phyloP scores from a whole-genome alignment of 768 basidiomycete genomes.

The Pholiota microspora region DNA sequence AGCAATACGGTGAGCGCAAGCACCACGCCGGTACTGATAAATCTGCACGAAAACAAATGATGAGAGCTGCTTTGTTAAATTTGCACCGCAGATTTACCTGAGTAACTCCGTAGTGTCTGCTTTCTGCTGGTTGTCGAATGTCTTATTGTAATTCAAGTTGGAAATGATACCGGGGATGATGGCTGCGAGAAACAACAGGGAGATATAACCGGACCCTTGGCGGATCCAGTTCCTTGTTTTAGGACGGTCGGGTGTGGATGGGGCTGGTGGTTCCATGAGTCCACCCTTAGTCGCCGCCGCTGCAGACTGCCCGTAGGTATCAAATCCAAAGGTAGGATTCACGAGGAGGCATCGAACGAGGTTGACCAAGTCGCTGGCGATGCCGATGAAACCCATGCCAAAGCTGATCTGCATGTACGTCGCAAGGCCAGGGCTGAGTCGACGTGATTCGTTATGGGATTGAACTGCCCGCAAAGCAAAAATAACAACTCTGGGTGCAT shows the following conservation, averaged over 20 bases:
- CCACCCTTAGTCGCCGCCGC: slow-evolving; percentile 24
- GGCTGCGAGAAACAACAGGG: neutral
- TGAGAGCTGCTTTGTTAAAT: neutral
- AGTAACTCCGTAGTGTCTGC: neutral
- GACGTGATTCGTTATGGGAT: slow-evolving; percentile 16
- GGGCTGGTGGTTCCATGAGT: slow-evolving; percentile 19
- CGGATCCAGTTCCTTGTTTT: neutral
- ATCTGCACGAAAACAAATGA: neutral
- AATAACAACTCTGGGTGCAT: slow-evolving; percentile 24
- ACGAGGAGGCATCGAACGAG: slow-evolving; percentile 37
- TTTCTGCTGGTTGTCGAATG: neutral
- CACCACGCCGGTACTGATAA: neutral
- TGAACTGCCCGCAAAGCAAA: slow-evolving; percentile 29
- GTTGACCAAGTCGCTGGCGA: slow-evolving; percentile 32
- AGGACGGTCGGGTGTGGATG: slow-evolving; percentile 20
- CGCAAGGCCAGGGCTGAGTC: slow-evolving; percentile 22
- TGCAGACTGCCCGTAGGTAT: slow-evolving; percentile 26
- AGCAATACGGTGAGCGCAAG: neutral
- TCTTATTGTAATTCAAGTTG: neutral
- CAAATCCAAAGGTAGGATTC: slow-evolving; percentile 35
- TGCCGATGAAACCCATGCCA: slow-evolving; percentile 31
- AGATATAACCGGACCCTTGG: neutral
- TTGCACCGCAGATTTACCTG: neutral
- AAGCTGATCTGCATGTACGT: slow-evolving; percentile 31
- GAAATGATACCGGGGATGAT: slow-evolving; percentile 2